These are phyloP conservation scores for Acanthamoeba culbertsoni DNA, from an alignment of 208 protist genomes.

Conservation along the genomic window DNA sequence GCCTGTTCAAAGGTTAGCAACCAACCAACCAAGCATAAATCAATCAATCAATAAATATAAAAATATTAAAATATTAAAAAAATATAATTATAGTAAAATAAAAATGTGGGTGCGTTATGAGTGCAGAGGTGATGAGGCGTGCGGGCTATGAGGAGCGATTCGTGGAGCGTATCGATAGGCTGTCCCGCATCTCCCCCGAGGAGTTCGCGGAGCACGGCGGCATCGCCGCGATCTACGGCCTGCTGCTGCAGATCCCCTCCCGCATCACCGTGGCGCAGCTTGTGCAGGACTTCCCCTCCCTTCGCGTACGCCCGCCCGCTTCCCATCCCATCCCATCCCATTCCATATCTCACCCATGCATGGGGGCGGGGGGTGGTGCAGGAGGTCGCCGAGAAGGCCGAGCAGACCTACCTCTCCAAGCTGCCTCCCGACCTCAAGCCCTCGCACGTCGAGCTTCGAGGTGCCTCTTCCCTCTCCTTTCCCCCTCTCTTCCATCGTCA, in stretches of 20 bases:
- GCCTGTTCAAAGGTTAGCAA: conserved; percentile 8
- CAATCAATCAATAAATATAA: no score
- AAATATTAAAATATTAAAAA: no score
- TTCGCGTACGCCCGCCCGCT: background rate
- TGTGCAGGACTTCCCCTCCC: background rate
- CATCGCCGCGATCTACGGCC: conserved; percentile 34
- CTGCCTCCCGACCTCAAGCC: background rate
- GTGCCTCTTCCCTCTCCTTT: background rate
- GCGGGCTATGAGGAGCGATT: background rate
- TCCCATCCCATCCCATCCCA: background rate
- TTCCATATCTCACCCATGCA: no score
- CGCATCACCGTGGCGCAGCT: conserved; percentile 45
- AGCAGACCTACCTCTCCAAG: conserved; percentile 17
- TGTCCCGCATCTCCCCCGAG: background rate
- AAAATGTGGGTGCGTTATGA: background rate
- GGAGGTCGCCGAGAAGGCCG: background rate
- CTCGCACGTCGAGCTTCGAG: background rate
- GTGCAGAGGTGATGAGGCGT: conserved; percentile 1
- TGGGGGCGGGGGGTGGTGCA: background rate
- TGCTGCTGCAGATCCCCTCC: conserved; percentile 49
- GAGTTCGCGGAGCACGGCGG: background rate
- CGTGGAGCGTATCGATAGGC: background rate
- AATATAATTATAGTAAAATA: background rate
- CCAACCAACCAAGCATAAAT: no score
- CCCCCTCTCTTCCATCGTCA: background rate